Base-by-base conservation (phyloP, 495 filamentous ascomycete genomes). In the Zalerion maritima region DNA sequence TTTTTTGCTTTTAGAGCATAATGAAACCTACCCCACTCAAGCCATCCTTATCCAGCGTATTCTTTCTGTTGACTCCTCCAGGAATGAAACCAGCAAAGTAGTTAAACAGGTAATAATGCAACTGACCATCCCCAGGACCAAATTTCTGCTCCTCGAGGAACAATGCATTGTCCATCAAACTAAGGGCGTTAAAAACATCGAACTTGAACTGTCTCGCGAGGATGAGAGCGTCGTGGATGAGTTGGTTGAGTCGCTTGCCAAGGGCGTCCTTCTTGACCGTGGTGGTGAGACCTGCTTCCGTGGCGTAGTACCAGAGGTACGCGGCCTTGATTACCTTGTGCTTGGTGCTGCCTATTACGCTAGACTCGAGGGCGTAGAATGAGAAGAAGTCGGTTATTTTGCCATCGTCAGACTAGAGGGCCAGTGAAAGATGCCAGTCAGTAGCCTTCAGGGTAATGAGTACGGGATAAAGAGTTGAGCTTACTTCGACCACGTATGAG, bases 71-170 rank as follows among this genome's bases (percentile, higher is more conserved):
- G 14, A 94, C 73, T 16, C 89, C 89, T 14, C 89, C 85, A 6
- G 69, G 58, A 36, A 97, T 73, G 6, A 74, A 74, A 24, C 74
- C 67, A 6, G 84, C 78, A 19, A 81, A 74, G 63, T 93, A 97
- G 58, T 96, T 97, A 64, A 87, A 97, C 9, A 97, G 63, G 48
- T 97, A 97, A 53, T 78, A 97, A 47, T 96, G 84, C 33, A 97
- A 60, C 47, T 85, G 81, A 26, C 89, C 89, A 46, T 97, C 89
- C 10, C 89, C 89, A 5, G 77, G 70, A 14, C 86, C 87, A 36
- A 94, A 97, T 51, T 87, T 93, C 43, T 93, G 80, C 29, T 92
- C 62, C 41, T 82, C 73, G 7, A 97, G 64, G 67, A 97, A 97
- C 11, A 96, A 63, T 4, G 75, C 73, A 55, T 96, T 97, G 47